Base-by-base conservation (phyloP, 495 filamentous ascomycete genomes). In the Achaetomiella virescens region DNA sequence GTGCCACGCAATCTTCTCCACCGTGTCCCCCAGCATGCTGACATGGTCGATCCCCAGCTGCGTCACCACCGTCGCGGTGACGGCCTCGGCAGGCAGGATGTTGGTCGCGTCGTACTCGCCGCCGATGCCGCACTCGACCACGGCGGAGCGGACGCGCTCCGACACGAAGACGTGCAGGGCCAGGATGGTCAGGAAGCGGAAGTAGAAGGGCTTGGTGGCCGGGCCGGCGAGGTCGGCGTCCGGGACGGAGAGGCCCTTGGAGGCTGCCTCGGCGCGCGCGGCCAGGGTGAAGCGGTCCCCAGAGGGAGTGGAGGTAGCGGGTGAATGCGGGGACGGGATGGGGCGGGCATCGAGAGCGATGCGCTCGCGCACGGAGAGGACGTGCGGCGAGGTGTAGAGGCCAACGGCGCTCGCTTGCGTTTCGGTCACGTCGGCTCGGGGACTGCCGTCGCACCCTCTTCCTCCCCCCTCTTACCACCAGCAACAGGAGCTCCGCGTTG, bases 351-450 rank as follows among this genome's bases (percentile, higher is more conserved):
- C 70, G 20, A 90, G 73, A 36, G 75, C 74, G 56, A 89, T 87
- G 52, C 87, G 78, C 62, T 89, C 85, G 18, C 81, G 77, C 27
- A 84, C 78, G 5, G 68, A 66, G 14, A 78, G 72, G 3, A 90
- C 70, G 65, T 88, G 82, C 1, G 86, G 86, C 3, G 78, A 83
- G 0, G 84, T 88, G 66, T 87, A 90, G 18, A 84, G 69, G 2
- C 84, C 86, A 8, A 84, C 77, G 36, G 36, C 5, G 36, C 36
- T 31, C n/a, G 27, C 9, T 31, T 4, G 5, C 27, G n/a, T 17
- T 20, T 8, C 9, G 14, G 14, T n/a, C n/a, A n/a, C n/a, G n/a
- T n/a, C n/a, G n/a, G n/a, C n/a, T n/a, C n/a, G n/a, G n/a, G n/a
- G n/a, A n/a, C n/a, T n/a, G n/a, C n/a, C n/a, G n/a, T n/a, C n/a